Evolutionary conservation across 257 asterid genomes (phyloP), one percentile per base, ranked within the genome.

Genomic region (Solanum commersonii): DNA sequence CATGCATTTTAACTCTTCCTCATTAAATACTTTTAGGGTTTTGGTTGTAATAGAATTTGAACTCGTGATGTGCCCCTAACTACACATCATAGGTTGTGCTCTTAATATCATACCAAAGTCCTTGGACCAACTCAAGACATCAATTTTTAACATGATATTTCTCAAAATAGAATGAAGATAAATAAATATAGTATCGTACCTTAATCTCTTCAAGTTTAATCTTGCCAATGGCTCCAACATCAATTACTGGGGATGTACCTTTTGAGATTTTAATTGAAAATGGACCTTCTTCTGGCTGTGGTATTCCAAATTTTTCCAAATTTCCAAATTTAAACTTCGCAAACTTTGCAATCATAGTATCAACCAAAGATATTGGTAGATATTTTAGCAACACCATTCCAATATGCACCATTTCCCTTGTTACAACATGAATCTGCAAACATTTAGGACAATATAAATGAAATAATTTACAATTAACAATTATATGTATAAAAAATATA

Each of bases 171-270:
- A 37, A 46, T 27, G 22, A 33, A 5, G 9, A 1, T 11, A n/a
- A 65, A 23, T 2, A 23, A 65, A 22, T 20, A 5, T 20, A 23
- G 5, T 44, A 5, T 16, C 8, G 2, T 88, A 95, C 95, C 85
- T 91, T 40, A 20, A 95, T 92, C 83, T 92, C 90, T n/a, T 86
- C 84, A 0, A 65, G 27, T 71, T 79, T 87, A 3, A 94, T 94
- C 67, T 92, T 94, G 15, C 18, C 27, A 60, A 60, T 23, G 15
- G 70, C 12, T 10, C 70, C 70, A 23, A 60, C 70, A 60, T 60
- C 70, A 46, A 94, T 88, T 10, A 94, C 91, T 0, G 96, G 93
- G 35, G 95, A 91, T 71, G 91, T 65, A 0, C 98, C 98, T 0
- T 87, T 86, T 23, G 63, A 65, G 18, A 10, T 27, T 67, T 93